Base-by-base conservation (phyloP, 2,329 filamentous ascomycete species). In the Alternaria hordeiaustralica region DNA sequence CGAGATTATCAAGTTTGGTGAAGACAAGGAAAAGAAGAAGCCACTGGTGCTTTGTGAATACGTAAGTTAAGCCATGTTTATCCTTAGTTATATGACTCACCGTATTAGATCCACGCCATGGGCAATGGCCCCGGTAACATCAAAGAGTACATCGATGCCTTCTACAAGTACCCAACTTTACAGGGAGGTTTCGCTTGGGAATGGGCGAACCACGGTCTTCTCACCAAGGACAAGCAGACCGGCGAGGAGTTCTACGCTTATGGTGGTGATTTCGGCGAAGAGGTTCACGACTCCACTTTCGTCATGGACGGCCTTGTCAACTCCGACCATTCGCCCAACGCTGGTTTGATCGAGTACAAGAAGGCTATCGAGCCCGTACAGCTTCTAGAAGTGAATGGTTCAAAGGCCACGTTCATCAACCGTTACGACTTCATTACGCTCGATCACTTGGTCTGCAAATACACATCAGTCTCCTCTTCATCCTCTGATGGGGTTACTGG, bases 71-170 rank as follows among this genome's bases (percentile, higher is more conserved):
- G 4, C 51, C 5, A 13, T 13, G 21, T n/a, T 20, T 2, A 5
- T 1, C 2, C 7, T 5, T 20, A 20, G 11, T 5, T 6, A 25
- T n/a, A 18, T 7, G 10, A 15, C 43, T 63, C 15, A 63, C 53
- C 59, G 7, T 20, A 13, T 33, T n/a, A 75, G 71, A 70, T 80
- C 0, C 85, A 87, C 70, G 89, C 91, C 2, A 92, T 93, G 90
- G 91, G 91, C 6, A 93, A 92, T 70, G 90, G 90, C 0, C 91
- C 91, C 0, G 90, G 91, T 2, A 87, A 86, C 33, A 82, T 93
- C 11, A 85, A 90, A 63, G 90, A 92, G 64, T 93, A 93, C 63
- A 83, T 90, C 53, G 82, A 88, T 44, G 83, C 85, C 0, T 93
- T 92, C 79, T 85, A 86, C 30, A 83, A 83, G 26, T 82, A 90